Evolutionary conservation across 1,284 basidiomycete species (phyloP), one percentile per base, ranked within the genome.

Genomic region (Xanthoconium separans): DNA sequence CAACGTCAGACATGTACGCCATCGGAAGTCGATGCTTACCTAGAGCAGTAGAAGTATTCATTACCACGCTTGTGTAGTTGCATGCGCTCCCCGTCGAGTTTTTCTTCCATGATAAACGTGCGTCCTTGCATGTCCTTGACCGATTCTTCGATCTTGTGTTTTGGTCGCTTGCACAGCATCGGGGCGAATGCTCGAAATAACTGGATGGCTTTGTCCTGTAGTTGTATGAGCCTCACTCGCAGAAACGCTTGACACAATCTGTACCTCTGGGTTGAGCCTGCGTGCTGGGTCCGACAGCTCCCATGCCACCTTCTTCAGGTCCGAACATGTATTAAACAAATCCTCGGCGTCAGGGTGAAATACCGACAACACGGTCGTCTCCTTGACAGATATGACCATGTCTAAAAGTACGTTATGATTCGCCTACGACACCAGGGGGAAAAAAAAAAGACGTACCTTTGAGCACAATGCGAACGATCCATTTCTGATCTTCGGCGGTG

Each of bases 61-160:
- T 90, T 87, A 2, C 89, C 91, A 47, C 87, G 79, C 71, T 92
- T 96, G 66, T 98, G 95, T 47, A 98, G 64, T 68, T 98, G 95
- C 71, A 98, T 94, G 29, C 95, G 77, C 69, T 98, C 95, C 2
- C 95, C 95, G 65, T 98, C 95, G 2, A 97, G 79, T 69, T 98
- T 98, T 74, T 98, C 95, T 68, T 98, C 95, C 44, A 98, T 90
- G 58, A 93, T 76, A 68, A 97, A 97, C 47, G 80, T 73, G 13
- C 74, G 61, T 40, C 83, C 84, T 22, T 82, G 81, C 83, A 97
- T 94, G 49, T 89, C 81, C 61, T 89, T 91, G 46, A 95, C 85
- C 0, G 93, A 85, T 16, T 89, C 87, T 59, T 89, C 88, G 30
- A 95, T 82, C 55, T 82, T 88, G 55, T 80, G 82, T 1, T 84